Percentiles rank a stretch among this genome's conserved stretches.
These are phyloP conservation scores for Quambalaria eucalypti DNA, from an alignment of 1,284 basidiomycete genomes.

Conservation along the genomic window DNA sequence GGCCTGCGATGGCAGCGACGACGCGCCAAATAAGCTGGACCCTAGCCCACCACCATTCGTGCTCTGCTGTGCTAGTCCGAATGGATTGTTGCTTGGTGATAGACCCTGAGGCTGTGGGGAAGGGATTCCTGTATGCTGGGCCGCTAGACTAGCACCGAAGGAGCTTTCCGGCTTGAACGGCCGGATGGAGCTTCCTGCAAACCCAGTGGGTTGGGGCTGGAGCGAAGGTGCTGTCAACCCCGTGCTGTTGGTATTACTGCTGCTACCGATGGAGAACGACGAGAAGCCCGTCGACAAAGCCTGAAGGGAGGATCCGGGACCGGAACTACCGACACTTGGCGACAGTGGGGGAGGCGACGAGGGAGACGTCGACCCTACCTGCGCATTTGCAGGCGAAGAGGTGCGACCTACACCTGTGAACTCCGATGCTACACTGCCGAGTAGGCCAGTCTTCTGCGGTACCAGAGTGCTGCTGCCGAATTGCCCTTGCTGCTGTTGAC, in stretches of 20 bases:
- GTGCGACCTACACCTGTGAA: conserved; percentile 30
- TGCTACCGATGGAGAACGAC: conserved; percentile 16
- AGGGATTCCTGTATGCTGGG: not conserved
- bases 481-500: conserved; percentile 8
- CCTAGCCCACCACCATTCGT: not conserved
- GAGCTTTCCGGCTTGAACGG: conserved; percentile 30
- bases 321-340: conserved; percentile 4
- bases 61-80: conserved; percentile 3
- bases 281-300: conserved; percentile 13
- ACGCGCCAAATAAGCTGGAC: not conserved
- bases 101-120: not conserved
- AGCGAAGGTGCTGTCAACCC: conserved; percentile 5
- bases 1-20: not conserved
- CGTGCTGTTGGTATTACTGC: conserved; percentile 5
- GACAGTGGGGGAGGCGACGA: conserved; percentile 4
- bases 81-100: not conserved
- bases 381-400: conserved; percentile 1
- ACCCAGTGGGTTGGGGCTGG: conserved; percentile 31
- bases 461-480: conserved; percentile 14
- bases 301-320: conserved; percentile 4
- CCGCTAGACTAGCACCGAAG: conserved; percentile 25
- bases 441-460: conserved; percentile 43
- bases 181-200: conserved; percentile 18
- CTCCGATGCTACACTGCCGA: conserved; percentile 47
- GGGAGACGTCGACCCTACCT: not conserved